These are phyloP conservation scores for Corchorus olitorius DNA, from an alignment of 345 rosid species.

Conservation along the genomic window DNA sequence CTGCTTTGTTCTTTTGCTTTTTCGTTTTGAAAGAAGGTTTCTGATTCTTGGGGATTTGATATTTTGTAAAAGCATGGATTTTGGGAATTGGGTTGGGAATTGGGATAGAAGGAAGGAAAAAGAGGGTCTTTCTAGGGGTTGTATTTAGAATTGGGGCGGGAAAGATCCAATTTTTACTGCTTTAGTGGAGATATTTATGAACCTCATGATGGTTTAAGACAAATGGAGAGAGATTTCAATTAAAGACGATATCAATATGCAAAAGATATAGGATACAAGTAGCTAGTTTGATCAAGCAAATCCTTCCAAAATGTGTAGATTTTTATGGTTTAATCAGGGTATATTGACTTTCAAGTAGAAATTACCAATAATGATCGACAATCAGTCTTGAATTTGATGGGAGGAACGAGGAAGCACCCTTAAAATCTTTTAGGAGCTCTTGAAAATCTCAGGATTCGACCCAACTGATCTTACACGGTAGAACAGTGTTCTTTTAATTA, in stretches of 20 bases:
- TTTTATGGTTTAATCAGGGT: neutral
- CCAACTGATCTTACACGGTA: neutral
- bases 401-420: constrained; percentile 1
- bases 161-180: neutral
- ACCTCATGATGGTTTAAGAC: neutral
- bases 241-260: neutral
- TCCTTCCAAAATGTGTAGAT: neutral
- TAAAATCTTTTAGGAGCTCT: neutral
- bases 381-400: neutral
- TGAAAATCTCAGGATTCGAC: neutral
- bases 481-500: neutral
- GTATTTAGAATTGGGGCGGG: neutral
- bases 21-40: neutral
- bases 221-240: neutral
- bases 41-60: constrained; percentile 1
- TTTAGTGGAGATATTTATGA: neutral
- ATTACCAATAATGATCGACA: neutral
- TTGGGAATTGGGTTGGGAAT: neutral
- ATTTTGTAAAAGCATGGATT: neutral
- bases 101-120: neutral
- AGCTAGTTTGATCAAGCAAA: neutral
- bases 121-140: neutral
- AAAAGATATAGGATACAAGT: neutral
- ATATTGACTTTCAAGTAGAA: neutral
- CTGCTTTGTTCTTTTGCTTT: neutral